Base-by-base conservation (phyloP, 1,139 yeast species). In the Oligophagozyma castellii region DNA sequence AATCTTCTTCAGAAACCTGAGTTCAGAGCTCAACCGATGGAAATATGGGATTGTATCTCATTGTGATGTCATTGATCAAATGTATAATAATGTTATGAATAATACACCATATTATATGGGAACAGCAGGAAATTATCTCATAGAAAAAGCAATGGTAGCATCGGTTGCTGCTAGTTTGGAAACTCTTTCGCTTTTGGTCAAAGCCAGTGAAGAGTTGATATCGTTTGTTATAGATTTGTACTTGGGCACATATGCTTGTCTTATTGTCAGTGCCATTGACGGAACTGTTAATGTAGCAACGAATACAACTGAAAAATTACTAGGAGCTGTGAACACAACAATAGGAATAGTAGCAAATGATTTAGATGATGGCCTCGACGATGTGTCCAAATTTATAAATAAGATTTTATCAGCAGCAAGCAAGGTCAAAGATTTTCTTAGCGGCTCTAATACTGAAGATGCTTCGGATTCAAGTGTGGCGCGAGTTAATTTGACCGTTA, bases 211-310 rank as follows among this genome's bases (percentile, higher is more conserved):
- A 40, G 63, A 66, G 26, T 39, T 84, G 21, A 50, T 80, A 0
- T 45, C 70, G 7, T 84, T 89, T 46, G 60, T 72, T 14, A 55
- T 89, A 12, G 84, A 81, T 24, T 44, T 86, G 37, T 67, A 78
- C 29, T 55, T 84, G 5, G 96, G 95, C 0, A 86, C 96, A 0
- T 80, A 79, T 52, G 73, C 80, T 0, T 89, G 98, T 54, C 58
- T 89, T 14, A 52, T 83, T 5, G 71, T 79, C 0, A 75, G 92
- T 4, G 68, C 86, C 0, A 59, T 84, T 5, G 73, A 70, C 39
- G 81, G 89, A 2, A 65, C 81, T 0, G 76, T 77, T 1, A 73
- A 72, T 37, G 70, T 73, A 23, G 93, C 93, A 0, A 52, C 78
- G 2, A 80, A 81, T 46, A 69, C 84, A 0, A 71, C 92, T 0